These are phyloP conservation scores for Bromus sterilis DNA, from an alignment of 176 grass and related monocot genomes.

Conservation along the genomic window DNA sequence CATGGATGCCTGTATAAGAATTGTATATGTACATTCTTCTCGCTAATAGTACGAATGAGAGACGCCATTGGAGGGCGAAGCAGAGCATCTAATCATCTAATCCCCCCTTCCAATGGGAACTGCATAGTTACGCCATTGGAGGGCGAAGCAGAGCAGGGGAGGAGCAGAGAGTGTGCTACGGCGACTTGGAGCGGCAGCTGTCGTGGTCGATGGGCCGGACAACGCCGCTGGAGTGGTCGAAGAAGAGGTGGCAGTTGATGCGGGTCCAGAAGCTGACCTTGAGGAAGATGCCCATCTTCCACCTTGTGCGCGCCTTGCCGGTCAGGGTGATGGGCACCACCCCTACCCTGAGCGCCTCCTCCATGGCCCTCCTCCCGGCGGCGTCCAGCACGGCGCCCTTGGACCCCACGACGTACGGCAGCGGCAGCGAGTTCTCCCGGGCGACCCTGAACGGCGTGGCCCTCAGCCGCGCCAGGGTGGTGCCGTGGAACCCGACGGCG, in stretches of 20 bases:
- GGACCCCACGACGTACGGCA: too few relatives aligned
- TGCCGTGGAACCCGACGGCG: conserved; percentile 51
- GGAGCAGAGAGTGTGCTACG: not conserved
- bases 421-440: conserved; percentile 36
- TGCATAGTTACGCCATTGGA: too few relatives aligned
- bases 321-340: conserved; percentile 51
- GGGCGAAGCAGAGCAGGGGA: not conserved
- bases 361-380: conserved; percentile 39
- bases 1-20: conserved; percentile 27
- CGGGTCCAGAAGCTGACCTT: conserved; percentile 54
- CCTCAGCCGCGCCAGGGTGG: conserved; percentile 35
- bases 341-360: conserved; percentile 27
- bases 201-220: conserved; percentile 28
- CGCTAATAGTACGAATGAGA: not conserved
- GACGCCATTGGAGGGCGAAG: not conserved
- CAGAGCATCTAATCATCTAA: too few relatives aligned
- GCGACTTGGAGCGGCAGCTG: conserved; percentile 30
- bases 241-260: conserved; percentile 46
- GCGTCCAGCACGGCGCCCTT: too few relatives aligned
- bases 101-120: too few relatives aligned
- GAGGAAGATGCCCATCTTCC: conserved; percentile 65
- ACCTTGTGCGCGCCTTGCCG: conserved; percentile 54
- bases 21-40: not conserved
- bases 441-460: conserved; percentile 40
- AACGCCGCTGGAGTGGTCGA: conserved; percentile 55